A percentile compares a stretch with the other conserved stretches of the same genome.
These are phyloP conservation scores for Globisporangium nagaii DNA, from an alignment of 352 stramenopile species.

Conservation along the genomic window DNA sequence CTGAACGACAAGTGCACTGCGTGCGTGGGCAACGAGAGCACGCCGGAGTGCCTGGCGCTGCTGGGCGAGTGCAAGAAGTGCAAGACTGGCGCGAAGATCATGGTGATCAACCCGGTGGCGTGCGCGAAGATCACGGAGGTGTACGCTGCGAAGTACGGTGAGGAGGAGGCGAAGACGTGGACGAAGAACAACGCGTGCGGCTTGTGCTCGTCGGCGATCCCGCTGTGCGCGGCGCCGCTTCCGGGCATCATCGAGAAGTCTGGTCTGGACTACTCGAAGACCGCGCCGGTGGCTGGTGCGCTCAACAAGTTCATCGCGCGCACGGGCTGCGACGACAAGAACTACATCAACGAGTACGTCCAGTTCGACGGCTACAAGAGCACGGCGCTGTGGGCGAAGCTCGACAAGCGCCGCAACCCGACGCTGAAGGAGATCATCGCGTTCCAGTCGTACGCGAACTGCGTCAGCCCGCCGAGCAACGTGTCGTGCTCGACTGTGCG, in stretches of 20 bases:
- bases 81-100: constrained; percentile 21
- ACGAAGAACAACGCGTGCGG: constrained; percentile 30
- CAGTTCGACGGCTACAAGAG: constrained; percentile 38
- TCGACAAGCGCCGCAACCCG: constrained; percentile 39
- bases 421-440: constrained; percentile 36
- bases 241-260: constrained; percentile 48
- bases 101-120: constrained; percentile 36
- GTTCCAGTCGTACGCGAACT: constrained; percentile 55
- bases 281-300: constrained; percentile 13
- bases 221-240: constrained; percentile 50
- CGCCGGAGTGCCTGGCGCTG: constrained; percentile 29
- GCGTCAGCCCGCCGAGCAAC: constrained; percentile 35
- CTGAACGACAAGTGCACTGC: constrained; percentile 39
- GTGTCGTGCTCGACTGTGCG: constrained; percentile 48
- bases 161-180: constrained; percentile 25
- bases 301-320: constrained; percentile 36
- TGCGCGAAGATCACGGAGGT: constrained; percentile 33
- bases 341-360: constrained; percentile 47
- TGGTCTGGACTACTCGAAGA: constrained; percentile 41
- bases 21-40: constrained; percentile 23
- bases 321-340: constrained; percentile 53
- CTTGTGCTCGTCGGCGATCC: constrained; percentile 23
- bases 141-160: constrained; percentile 37
- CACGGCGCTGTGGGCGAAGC: constrained; percentile 34
- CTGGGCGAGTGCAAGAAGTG: constrained; percentile 45